These are phyloP conservation scores for Megacollybia platyphylla DNA, from an alignment of 1,284 basidiomycete species.

Conservation along the genomic window DNA sequence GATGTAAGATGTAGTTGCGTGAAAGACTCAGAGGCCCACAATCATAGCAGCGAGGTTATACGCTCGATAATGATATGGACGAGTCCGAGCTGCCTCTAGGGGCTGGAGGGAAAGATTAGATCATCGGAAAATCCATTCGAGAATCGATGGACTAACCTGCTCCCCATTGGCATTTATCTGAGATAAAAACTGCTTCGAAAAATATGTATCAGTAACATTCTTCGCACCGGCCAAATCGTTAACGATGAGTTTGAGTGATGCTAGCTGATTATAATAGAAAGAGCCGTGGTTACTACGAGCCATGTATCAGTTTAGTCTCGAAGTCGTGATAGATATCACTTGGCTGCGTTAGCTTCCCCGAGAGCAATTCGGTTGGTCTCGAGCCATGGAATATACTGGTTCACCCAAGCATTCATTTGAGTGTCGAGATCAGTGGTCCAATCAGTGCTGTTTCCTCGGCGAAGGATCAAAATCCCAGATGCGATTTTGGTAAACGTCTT, in stretches of 20 bases:
- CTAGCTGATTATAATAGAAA: constrained; percentile 39
- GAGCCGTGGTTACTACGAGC: constrained; percentile 45
- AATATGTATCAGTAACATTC: constrained; percentile 27
- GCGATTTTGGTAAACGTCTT: constrained; percentile 50
- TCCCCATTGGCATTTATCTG: constrained; percentile 37
- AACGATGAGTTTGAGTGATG: constrained; percentile 33
- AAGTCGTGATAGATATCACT: constrained; percentile 23
- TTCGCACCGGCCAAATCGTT: constrained; percentile 29
- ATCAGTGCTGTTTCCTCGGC: constrained; percentile 30
- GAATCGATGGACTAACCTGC: constrained; percentile 19
- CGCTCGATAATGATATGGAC: constrained; percentile 52
- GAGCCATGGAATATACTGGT: constrained; percentile 41
- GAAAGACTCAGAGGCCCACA: constrained; percentile 20
- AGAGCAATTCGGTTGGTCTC: constrained; percentile 37
- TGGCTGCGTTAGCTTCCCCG: constrained; percentile 32
- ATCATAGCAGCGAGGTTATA: constrained; percentile 63
- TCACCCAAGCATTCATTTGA: constrained; percentile 39
- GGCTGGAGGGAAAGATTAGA: constrained; percentile 18
- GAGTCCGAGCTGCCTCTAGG: constrained; percentile 43
- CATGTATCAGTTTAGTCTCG: neutral
- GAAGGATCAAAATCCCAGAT: constrained; percentile 43
- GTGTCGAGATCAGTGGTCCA: constrained; percentile 46
- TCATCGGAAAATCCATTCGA: neutral
- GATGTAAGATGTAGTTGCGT: neutral
- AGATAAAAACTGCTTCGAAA: constrained; percentile 25